These are phyloP conservation scores for Caryopteris hybrid DNA, from an alignment of 305 asterid species.

Conservation along the genomic window DNA sequence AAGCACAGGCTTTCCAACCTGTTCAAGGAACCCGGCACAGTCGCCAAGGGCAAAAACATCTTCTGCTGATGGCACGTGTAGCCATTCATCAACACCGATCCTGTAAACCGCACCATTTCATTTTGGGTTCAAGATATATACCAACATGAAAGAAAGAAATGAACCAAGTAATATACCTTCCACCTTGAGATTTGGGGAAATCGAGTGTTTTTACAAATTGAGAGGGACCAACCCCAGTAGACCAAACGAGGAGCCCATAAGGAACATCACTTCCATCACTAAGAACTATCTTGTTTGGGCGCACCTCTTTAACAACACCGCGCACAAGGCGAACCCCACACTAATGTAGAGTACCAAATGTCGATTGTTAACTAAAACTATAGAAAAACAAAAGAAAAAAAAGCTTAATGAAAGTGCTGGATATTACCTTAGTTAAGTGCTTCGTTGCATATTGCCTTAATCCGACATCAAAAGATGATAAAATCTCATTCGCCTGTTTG, in stretches of 20 bases:
- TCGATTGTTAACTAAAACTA: background rate
- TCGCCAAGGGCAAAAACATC: constrained; percentile 89
- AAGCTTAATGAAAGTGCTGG: background rate
- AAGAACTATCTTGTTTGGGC: constrained; percentile 56
- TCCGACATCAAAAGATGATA: constrained; percentile 82
- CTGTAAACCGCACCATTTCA: constrained; percentile 23
- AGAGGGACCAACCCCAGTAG: constrained; percentile 97
- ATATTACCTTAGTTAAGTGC: constrained; percentile 76
- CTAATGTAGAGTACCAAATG: constrained; percentile 24
- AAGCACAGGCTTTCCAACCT: constrained; percentile 68
- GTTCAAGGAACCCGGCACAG: constrained; percentile 84
- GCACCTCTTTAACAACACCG: constrained; percentile 85
- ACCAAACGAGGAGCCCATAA: constrained; percentile 90
- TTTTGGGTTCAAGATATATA: background rate
- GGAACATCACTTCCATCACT: constrained; percentile 92
- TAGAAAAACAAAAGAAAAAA: background rate
- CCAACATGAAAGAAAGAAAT: background rate
- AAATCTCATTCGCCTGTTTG: constrained; percentile 76
- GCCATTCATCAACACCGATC: constrained; percentile 83
- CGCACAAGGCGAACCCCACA: constrained; percentile 88
- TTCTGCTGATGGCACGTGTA: constrained; percentile 69
- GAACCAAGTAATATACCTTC: constrained; percentile 48
- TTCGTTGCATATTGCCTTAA: constrained; percentile 80
- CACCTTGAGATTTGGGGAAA: constrained; percentile 81
- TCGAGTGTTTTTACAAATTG: constrained; percentile 54